Base-by-base conservation (phyloP, 768 basidiomycete genomes). In the Lentinula sp. region DNA sequence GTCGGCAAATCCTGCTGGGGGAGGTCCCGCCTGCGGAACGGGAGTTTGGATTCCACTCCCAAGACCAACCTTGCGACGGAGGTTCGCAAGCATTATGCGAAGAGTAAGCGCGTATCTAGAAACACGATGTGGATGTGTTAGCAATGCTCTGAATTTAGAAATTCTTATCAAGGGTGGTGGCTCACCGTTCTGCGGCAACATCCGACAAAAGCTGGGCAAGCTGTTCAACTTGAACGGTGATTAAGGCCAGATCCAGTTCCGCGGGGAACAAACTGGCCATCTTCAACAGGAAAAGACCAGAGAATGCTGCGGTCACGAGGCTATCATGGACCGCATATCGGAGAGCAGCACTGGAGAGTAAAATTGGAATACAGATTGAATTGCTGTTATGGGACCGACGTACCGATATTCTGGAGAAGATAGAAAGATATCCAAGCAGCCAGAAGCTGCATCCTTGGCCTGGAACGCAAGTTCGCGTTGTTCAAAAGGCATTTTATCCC, bases 401-500 rank as follows among this genome's bases (percentile, higher is more conserved):
- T 67, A 91, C 91, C 92, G 82, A 67, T 93, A 92, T 50, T 90
- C 88, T 4, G 84, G 79, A 18, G 90, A 91, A 59, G 84, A 85
- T 65, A 96, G 77, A 74, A 95, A 94, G 56, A 91, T 89, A 50
- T 88, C 82, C 46, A 98, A 75, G 70, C 93, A 95, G 64, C 86
- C 86, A 39, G 89, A 85, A 4, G 95, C 95, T 0, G 94, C 90
- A 68, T 95, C 93, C 75, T 95, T 96, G 31, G 94, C 95, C 68
- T 95, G 91, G 78, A 96, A 95, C 3, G 94, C 94, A 50, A 96
- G 80, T 71, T 96, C 95, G 42, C 93, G 87, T 69, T 96, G 95
- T 71, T 97, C 95, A 62, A 91, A 93, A 3, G 93, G 86, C 88
- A 97, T 93, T 73, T 94, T 95, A 69, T 97, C 94, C 95, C 94